Percentiles rank a stretch among this genome's conserved stretches.
phyloP scores from a whole-genome alignment of 495 filamentous ascomycete species.

The Penicillium odoratum region DNA sequence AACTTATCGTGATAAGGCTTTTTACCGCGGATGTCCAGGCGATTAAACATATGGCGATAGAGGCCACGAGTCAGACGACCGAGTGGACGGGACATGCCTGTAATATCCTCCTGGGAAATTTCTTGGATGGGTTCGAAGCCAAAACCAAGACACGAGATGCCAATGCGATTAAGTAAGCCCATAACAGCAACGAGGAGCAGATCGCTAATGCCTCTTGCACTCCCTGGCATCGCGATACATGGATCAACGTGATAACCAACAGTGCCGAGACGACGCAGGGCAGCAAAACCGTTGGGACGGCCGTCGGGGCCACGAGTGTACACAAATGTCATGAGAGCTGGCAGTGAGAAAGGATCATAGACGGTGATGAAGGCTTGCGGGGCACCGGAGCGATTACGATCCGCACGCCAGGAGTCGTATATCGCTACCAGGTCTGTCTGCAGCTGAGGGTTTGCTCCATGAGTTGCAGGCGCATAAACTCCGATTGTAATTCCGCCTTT shows the following conservation, averaged over 20 bases:
- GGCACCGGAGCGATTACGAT: slow-evolving; percentile 29
- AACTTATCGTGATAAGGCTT: slow-evolving; percentile 47
- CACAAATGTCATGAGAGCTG: slow-evolving; percentile 44
- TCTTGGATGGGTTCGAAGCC: slow-evolving; percentile 40
- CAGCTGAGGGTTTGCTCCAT: slow-evolving; percentile 27
- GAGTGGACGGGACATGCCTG: slow-evolving; percentile 26
- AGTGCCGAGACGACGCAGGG: slow-evolving; percentile 36
- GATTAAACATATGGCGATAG: slow-evolving; percentile 30
- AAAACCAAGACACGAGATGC: slow-evolving; percentile 38
- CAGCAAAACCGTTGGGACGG: slow-evolving; percentile 38
- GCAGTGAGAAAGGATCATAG: slow-evolving; percentile 42
- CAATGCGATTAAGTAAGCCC: slow-evolving; percentile 31
- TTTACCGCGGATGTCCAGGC: slow-evolving; percentile 40
- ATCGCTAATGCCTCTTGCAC: slow-evolving; percentile 41
- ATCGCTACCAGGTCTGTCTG: slow-evolving; percentile 34
- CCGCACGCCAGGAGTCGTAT: slow-evolving; percentile 41
- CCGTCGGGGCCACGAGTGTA: slow-evolving; percentile 36
- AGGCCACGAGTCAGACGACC: slow-evolving; percentile 29
- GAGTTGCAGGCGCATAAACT: slow-evolving; percentile 33
- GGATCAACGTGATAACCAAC: slow-evolving; percentile 47
- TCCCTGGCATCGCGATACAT: slow-evolving; percentile 37
- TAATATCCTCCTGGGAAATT: slow-evolving; percentile 26
- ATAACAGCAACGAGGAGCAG: slow-evolving; percentile 39
- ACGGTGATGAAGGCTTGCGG: slow-evolving; percentile 45
- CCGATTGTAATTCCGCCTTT: slow-evolving; percentile 38